Evolutionary conservation across 2,329 filamentous ascomycete species (phyloP).

Genomic region (Trichoderma simmonsii): DNA sequence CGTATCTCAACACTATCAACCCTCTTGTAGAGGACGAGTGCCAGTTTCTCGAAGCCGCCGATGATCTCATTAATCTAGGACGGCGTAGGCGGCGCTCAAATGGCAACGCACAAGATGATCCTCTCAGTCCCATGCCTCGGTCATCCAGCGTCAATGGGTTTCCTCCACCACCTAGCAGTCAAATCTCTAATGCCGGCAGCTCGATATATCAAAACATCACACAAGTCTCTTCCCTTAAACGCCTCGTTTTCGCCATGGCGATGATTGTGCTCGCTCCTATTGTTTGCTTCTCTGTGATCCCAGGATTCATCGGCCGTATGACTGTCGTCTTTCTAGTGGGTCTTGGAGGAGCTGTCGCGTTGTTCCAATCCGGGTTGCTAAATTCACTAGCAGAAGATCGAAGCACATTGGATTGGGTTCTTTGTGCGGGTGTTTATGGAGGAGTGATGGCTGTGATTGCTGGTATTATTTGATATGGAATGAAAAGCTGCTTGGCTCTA

Average conservation of each 20-base stretch:
- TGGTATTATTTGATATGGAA: not conserved
- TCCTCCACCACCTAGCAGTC: slow-evolving; percentile 14
- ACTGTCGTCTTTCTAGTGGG: slow-evolving; percentile 54
- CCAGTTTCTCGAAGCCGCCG: slow-evolving; percentile 53
- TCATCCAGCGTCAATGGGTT: slow-evolving; percentile 13
- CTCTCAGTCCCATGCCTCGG: slow-evolving; percentile 26
- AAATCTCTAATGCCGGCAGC: slow-evolving; percentile 15
- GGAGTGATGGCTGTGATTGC: slow-evolving; percentile 34
- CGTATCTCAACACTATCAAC: slow-evolving; percentile 52
- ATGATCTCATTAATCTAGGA: slow-evolving; percentile 51
- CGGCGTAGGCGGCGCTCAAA: slow-evolving; percentile 13
- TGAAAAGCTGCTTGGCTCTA: not conserved
- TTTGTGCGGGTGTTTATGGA: slow-evolving; percentile 34
- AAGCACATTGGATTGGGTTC: slow-evolving; percentile 24
- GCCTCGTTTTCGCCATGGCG: slow-evolving; percentile 24
- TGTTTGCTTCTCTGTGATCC: slow-evolving; percentile 56
- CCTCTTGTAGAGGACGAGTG: slow-evolving; percentile 59
- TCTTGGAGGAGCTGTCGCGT: slow-evolving; percentile 38
- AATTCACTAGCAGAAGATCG: slow-evolving; percentile 20
- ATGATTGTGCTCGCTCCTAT: slow-evolving; percentile 52
- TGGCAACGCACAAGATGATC: slow-evolving; percentile 22
- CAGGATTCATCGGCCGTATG: slow-evolving; percentile 55
- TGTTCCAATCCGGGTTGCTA: slow-evolving; percentile 29
- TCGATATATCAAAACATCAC: not conserved
- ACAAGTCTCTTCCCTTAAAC: not conserved